phyloP scores from a whole-genome alignment of 169 alveolate species.

The Plasmodium cynomolgi region DNA sequence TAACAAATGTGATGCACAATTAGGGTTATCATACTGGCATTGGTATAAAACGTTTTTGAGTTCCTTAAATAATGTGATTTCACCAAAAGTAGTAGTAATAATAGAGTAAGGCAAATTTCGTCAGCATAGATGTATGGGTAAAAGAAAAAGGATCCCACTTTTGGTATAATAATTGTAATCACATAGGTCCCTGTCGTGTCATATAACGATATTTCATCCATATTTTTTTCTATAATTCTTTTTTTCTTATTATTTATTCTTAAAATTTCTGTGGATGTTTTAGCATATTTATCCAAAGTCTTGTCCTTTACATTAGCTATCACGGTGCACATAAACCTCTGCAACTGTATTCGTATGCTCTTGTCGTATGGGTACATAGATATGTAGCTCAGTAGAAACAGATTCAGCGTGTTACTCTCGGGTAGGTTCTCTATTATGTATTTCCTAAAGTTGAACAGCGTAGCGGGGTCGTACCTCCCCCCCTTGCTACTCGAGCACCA shows the following conservation, averaged over 20 bases:
- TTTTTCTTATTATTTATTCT: slow-evolving; percentile 75
- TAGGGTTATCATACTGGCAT: slow-evolving; percentile 72
- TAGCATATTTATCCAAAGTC: slow-evolving; percentile 43
- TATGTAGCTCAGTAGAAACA: slow-evolving; percentile 70
- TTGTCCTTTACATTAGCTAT: slow-evolving; percentile 15
- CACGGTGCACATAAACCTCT: slow-evolving; percentile 15
- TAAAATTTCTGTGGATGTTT: slow-evolving; percentile 36
- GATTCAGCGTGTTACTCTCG: slow-evolving; percentile 3
- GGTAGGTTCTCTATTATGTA: slow-evolving; percentile 40
- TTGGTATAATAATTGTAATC: slow-evolving; percentile 59
- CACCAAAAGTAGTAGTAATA: slow-evolving; percentile 26
- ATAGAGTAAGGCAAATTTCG: slow-evolving; percentile 50
- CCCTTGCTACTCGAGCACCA: slow-evolving; percentile 13
- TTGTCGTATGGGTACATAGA: slow-evolving; percentile 76
- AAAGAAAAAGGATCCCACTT: slow-evolving; percentile 48
- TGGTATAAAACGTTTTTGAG: slow-evolving; percentile 65
- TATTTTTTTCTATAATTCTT: slow-evolving; percentile 53
- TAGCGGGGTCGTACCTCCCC: slow-evolving; percentile 5
- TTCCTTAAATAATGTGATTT: slow-evolving; percentile 36
- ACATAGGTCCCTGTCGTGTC: slow-evolving; percentile 49
- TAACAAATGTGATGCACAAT: slow-evolving; percentile 72
- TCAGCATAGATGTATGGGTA: slow-evolving; percentile 73
- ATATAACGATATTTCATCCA: slow-evolving; percentile 57
- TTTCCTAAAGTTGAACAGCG: slow-evolving; percentile 11
- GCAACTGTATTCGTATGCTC: slow-evolving; percentile 62